phyloP scores from a whole-genome alignment of 345 rosid genomes.

The Eucalyptus pauciflora region DNA sequence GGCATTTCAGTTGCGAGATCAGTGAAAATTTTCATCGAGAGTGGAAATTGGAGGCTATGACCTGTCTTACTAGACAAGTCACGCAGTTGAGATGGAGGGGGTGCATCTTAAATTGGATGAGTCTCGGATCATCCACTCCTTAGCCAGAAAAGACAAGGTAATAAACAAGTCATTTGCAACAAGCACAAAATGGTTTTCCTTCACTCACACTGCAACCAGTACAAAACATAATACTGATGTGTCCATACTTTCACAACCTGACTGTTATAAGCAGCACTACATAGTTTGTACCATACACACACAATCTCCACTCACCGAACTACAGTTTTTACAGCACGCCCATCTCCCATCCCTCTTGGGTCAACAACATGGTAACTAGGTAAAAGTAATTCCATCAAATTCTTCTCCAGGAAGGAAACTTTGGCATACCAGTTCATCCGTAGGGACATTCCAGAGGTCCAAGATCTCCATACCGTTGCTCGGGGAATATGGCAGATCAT shows the following conservation, averaged over 20 bases:
- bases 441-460: not conserved
- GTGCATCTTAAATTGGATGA: not conserved
- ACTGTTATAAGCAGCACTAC: not conserved
- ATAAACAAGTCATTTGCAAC: not conserved
- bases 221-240: not conserved
- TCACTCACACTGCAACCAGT: not conserved
- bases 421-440: not conserved
- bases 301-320: not conserved
- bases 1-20: not conserved
- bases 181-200: not conserved
- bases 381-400: not conserved
- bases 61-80: not conserved
- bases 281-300: not conserved
- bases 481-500: not conserved
- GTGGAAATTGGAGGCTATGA: not conserved
- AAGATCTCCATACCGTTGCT: not conserved
- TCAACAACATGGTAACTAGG: not conserved
- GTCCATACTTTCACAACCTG: not conserved
- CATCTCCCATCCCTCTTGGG: not conserved
- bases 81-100: not conserved
- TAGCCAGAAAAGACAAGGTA: no score
- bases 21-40: not conserved
- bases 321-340: not conserved
- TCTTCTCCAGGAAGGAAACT: not conserved
- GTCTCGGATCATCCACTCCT: not conserved